Evolutionary conservation across 2,329 filamentous ascomycete species (phyloP).

Genomic region (Penicillium occitanis): DNA sequence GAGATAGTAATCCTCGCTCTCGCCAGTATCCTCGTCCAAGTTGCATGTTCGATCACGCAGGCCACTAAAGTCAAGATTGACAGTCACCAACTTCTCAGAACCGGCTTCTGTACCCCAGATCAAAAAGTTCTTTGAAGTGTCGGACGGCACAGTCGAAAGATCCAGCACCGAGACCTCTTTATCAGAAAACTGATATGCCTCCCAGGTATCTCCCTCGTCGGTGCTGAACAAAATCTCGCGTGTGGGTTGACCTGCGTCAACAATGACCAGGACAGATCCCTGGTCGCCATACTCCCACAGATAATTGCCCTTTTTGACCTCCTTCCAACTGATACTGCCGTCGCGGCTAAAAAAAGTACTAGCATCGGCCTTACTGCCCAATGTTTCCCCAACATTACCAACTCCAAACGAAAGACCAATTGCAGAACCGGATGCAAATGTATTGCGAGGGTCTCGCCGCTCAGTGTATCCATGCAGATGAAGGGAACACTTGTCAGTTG

Average conservation of each 20-base stretch:
- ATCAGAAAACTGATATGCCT: conserved; percentile 69
- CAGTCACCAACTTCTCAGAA: conserved; percentile 60
- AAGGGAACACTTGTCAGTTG: conserved; percentile 69
- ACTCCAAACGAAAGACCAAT: conserved; percentile 87
- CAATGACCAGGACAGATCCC: conserved; percentile 87
- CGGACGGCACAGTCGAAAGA: conserved; percentile 84
- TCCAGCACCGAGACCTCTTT: conserved; percentile 71
- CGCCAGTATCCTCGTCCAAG: conserved; percentile 60
- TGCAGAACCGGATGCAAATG: conserved; percentile 83
- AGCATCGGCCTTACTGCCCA: conserved; percentile 54
- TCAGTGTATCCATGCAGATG: conserved; percentile 97
- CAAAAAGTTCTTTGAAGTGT: conserved; percentile 86
- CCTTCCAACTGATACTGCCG: conserved; percentile 84
- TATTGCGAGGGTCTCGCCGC: conserved; percentile 74
- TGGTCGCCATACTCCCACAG: conserved; percentile 96
- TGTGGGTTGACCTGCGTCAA: conserved; percentile 67
- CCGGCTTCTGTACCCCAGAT: conserved; percentile 68
- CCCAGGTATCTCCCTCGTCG: conserved; percentile 80
- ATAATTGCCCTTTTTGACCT: conserved; percentile 82
- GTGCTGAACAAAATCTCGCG: conserved; percentile 71
- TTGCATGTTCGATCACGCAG: conserved; percentile 71
- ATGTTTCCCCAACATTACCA: conserved; percentile 77
- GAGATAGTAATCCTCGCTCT: conserved; percentile 70
- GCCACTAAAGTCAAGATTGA: conserved; percentile 87
- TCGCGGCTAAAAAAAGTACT: conserved; percentile 91